Percentiles rank a stretch among this genome's conserved stretches.
These are phyloP conservation scores for Tricholoma matsutake DNA, from an alignment of 768 basidiomycete species.

Conservation along the genomic window DNA sequence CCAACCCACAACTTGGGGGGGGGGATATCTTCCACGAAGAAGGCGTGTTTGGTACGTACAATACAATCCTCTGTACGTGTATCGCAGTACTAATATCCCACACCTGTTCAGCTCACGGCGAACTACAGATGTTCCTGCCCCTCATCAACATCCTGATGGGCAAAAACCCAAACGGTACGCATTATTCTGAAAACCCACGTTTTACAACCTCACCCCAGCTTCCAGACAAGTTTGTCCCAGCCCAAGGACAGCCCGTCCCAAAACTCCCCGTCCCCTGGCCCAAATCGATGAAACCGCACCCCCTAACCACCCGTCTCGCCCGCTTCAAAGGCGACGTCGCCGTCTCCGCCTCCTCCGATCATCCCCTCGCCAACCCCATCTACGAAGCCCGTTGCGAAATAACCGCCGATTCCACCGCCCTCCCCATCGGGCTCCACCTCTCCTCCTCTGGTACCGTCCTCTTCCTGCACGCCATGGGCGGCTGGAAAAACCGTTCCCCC, in stretches of 20 bases:
- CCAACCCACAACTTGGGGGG: slow-evolving; percentile 1
- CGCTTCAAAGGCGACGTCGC: slow-evolving; percentile 30
- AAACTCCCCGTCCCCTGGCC: not conserved
- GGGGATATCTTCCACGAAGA: not conserved
- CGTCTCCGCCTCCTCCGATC: slow-evolving; percentile 12
- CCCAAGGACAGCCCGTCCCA: not conserved
- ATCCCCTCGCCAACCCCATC: slow-evolving; percentile 25
- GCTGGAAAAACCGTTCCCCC: slow-evolving; percentile 34
- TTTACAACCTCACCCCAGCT: no score
- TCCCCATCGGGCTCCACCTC: slow-evolving; percentile 17
- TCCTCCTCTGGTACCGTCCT: slow-evolving; percentile 24
- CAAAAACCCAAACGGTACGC: not conserved
- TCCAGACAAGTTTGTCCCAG: not conserved
- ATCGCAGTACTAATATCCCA: not conserved
- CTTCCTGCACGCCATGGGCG: slow-evolving; percentile 20
- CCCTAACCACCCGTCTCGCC: slow-evolving; percentile 28
- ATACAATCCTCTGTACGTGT: not conserved
- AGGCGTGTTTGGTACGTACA: slow-evolving; percentile 1
- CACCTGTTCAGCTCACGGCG: not conserved
- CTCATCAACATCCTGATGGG: not conserved
- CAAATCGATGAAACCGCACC: slow-evolving; percentile 18
- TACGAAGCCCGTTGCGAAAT: slow-evolving; percentile 37
- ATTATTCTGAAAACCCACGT: not conserved
- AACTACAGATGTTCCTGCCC: not conserved
- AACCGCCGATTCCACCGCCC: slow-evolving; percentile 12